Base-by-base conservation (phyloP, 148 eudicot species). In the Suaeda aralocaspica region DNA sequence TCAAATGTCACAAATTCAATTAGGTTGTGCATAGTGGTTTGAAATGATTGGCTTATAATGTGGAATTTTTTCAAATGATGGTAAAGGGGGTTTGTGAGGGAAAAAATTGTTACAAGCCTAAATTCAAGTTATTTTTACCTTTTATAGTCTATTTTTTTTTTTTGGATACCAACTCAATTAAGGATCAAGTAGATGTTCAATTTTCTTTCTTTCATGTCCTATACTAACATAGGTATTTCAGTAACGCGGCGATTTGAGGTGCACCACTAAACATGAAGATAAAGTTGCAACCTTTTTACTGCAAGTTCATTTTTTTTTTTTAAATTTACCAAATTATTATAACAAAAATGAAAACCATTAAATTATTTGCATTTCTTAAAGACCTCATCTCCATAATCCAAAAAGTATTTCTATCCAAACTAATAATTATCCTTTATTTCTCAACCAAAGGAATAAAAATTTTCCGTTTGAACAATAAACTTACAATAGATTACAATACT, bases 241-340 rank as follows among this genome's bases (percentile, higher is more conserved):
- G 41, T 9, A 70, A 70, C 75, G 75, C 71, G 75, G 79, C 75
- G 45, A 76, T 29, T 41, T 64, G 10, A 58, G 52, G 44, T 64
- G 71, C 75, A 74, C 66, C 12, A 56, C 59, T 13, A 15, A 48
- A 24, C 46, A 30, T 59, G 29, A 12, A 30, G 41, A 70, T 70
- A 34, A 42, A 30, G 59, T 59, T 70, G 55, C 51, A 33, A 36
- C 4, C 41, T 36, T 36, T 8, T 36, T 36, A 36, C 8, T 36
- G 8, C 8, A 36, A 36, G 1, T 15, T 61, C 36, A 33, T 9
- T 21, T 44, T 34, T 26, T 60, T 50, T 39, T 51, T 75, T 64
- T 34, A 48, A 34, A 39, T 75, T 64, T 39, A 48, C 59, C 69
- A 0, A 19, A n/a, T 3, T 41, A 28, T 36, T 21, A n/a, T 4